Percentiles rank a stretch among this genome's conserved stretches.
Conservation (phyloP, 345 rosid species). For the Gossypium bickii region DNA sequence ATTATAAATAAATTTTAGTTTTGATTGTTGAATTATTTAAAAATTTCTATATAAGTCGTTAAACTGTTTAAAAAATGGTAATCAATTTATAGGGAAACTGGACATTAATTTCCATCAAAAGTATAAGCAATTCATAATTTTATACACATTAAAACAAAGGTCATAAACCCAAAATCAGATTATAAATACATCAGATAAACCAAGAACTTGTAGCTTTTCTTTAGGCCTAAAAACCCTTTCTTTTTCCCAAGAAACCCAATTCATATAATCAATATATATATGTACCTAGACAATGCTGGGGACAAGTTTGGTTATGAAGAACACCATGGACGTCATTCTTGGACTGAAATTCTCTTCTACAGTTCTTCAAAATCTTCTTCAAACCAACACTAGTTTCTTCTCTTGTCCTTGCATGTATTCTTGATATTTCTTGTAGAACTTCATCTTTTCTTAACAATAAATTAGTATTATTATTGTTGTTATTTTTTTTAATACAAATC, state of each 20-base stretch:
- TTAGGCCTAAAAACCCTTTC: background rate
- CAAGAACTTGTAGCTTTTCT: background rate
- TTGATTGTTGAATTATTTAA: too few species aligned
- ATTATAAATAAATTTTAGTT: too few species aligned
- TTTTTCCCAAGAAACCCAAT: too few species aligned
- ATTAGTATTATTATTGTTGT: too few species aligned
- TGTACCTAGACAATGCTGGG: constrained; percentile 56
- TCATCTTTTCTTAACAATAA: constrained; percentile 34
- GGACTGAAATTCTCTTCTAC: constrained; percentile 38
- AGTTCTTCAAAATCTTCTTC: constrained; percentile 31
- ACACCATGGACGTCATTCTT: constrained; percentile 19
- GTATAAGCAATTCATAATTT: background rate
- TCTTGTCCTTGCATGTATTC: constrained; percentile 60
- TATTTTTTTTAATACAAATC: too few species aligned
- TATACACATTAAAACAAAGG: background rate
- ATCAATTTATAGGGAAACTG: constrained; percentile 38
- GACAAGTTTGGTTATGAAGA: constrained; percentile 34
- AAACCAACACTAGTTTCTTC: constrained; percentile 64
- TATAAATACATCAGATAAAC: background rate
- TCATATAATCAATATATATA: background rate
- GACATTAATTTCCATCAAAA: constrained; percentile 15
- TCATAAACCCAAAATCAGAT: background rate
- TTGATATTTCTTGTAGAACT: constrained; percentile 84
- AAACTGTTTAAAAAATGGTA: too few species aligned
- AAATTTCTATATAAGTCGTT: too few species aligned